Base-by-base conservation (phyloP, 2,329 filamentous ascomycete genomes). In the Macroventuria anomochaeta region DNA sequence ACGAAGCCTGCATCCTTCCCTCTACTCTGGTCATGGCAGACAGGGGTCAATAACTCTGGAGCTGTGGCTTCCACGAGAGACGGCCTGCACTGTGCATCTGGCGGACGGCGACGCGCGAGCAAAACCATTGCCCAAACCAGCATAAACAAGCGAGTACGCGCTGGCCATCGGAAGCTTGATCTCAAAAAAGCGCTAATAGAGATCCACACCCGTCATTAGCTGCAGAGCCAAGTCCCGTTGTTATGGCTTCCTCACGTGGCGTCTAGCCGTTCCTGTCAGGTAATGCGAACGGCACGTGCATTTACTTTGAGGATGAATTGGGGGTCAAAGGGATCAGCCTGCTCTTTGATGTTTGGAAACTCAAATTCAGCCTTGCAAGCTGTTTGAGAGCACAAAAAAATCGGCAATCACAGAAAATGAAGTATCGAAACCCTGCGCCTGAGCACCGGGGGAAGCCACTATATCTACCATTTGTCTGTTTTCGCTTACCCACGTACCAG, bases 221-320 rank as follows among this genome's bases (percentile, higher is more conserved):
- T 54, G 48, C 47, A 44, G 38, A 41, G 41, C 47, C 42, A 57
- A 46, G 55, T 51, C 29, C 29, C 33, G 15, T 52, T 34, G 49
- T 46, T 43, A 46, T 46, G 36, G 39, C 10, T 37, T 47, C 25
- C 8, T 56, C 57, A 64, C 59, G 52, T 57, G 53, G 36, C 36
- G 38, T 18, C 55, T 63, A 62, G 26, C 58, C 53, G n/a, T 18
- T 58, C 50, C 33, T 21, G 63, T 61, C 46, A 61, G 32, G 50
- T 61, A 61, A 59, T 58, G 64, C 64, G 64, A 67, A 55, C 13
- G n/a, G 31, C 64, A 67, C 60, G 60, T 67, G 64, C 59, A 50
- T 29, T 28, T 25, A 53, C n/a, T 26, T 5, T 13, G 36, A 37
- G 13, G 29, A 20, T 34, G 31, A 36, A 15, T 12, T 43, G 52